These are phyloP conservation scores for Cyclospora cayetanensis DNA, from an alignment of 169 alveolate species.

Conservation along the genomic window DNA sequence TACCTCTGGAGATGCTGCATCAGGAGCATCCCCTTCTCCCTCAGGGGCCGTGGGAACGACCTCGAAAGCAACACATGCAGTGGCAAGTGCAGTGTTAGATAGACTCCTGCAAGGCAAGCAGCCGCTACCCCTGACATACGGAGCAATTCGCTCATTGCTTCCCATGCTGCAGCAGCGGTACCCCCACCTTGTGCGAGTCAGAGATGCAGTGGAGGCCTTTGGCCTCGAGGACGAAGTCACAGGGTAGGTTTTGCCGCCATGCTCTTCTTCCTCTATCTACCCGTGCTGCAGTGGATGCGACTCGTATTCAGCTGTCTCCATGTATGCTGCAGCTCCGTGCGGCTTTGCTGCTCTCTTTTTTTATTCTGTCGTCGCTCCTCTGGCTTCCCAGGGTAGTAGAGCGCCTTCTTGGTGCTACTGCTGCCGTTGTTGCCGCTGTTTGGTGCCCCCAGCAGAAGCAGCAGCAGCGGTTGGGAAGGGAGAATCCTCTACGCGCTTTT, in stretches of 20 bases:
- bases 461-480: background rate
- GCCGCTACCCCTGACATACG: conserved; percentile 5
- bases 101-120: background rate
- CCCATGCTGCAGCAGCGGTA: conserved; percentile 35
- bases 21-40: no score
- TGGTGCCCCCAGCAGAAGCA: background rate
- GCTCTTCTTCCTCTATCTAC: background rate
- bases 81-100: no score
- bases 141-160: conserved; percentile 17
- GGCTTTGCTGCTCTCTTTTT: background rate
- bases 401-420: background rate
- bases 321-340: background rate
- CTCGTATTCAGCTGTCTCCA: background rate
- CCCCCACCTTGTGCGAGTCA: conserved; percentile 6
- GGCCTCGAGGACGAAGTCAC: background rate
- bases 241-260: background rate
- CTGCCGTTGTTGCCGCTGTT: background rate
- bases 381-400: background rate
- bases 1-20: background rate
- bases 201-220: background rate
- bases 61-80: conserved; percentile 1
- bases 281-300: conserved; percentile 17
- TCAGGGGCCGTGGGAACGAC: background rate
- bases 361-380: background rate
- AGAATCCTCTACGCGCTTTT: no score